A percentile compares a stretch with the other conserved stretches of the same genome.
These are phyloP conservation scores for Phytophthora sp. DNA, from an alignment of 352 stramenopile genomes.

Conservation along the genomic window DNA sequence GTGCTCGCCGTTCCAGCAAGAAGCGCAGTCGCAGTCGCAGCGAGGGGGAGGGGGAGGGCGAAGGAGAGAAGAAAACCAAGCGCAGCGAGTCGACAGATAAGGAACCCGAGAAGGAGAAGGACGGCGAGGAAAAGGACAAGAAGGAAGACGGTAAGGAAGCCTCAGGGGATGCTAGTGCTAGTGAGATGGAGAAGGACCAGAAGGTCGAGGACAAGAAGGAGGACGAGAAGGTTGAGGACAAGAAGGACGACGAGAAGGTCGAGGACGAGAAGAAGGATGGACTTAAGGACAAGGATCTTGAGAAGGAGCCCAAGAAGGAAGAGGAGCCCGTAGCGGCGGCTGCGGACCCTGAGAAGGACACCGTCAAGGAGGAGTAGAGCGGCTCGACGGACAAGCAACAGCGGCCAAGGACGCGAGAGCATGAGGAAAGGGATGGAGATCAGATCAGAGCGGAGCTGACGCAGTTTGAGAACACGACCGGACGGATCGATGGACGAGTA, in stretches of 20 bases:
- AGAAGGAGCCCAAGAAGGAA: constrained; percentile 26
- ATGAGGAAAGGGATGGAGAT: constrained; percentile 19
- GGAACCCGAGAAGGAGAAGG: constrained; percentile 25
- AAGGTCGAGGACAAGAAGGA: constrained; percentile 26
- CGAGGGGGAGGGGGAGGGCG: constrained; percentile 31
- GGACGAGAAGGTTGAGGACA: constrained; percentile 31
- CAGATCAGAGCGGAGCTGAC: constrained; percentile 17
- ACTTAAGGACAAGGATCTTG: constrained; percentile 15
- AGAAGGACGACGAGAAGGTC: constrained; percentile 16
- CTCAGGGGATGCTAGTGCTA: constrained; percentile 16
- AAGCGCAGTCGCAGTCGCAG: constrained; percentile 49
- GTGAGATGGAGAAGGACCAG: constrained; percentile 32
- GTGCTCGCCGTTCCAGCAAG: constrained; percentile 38
- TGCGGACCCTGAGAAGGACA: constrained; percentile 20
- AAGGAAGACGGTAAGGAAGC: constrained; percentile 33
- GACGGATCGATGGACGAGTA: constrained; percentile 26
- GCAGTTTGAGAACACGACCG: constrained; percentile 32
- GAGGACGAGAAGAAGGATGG: constrained; percentile 14
- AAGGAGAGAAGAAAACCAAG: constrained; percentile 41
- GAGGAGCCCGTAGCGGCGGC: constrained; percentile 11
- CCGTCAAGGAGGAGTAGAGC: constrained; percentile 14
- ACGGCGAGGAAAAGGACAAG: constrained; percentile 29
- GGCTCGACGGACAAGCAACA: constrained; percentile 7
- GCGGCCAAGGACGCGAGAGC: constrained; percentile 26
- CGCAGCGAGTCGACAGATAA: constrained; percentile 46